Percentiles rank a stretch among this genome's conserved stretches.
phyloP scores from a whole-genome alignment of 2,329 filamentous ascomycete genomes.

The Botrytis squamosa region DNA sequence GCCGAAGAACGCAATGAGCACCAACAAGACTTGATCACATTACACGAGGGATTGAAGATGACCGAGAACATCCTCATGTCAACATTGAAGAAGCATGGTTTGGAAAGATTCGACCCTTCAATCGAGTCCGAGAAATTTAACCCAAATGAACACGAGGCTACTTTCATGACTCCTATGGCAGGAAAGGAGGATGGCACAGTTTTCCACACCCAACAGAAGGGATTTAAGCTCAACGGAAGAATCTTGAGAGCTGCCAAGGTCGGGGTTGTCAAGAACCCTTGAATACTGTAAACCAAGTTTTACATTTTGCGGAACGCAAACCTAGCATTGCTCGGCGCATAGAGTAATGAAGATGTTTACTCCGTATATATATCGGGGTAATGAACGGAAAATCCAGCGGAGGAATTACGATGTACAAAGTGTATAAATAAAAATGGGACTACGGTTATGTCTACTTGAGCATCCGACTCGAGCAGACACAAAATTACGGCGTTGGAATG shows the following conservation, averaged over 20 bases:
- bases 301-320: neutral
- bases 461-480: slow-evolving; percentile 12
- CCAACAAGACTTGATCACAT: slow-evolving; percentile 70
- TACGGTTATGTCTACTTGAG: slow-evolving; percentile 13
- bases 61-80: slow-evolving; percentile 84
- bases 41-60: slow-evolving; percentile 93
- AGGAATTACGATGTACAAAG: slow-evolving; percentile 20
- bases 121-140: slow-evolving; percentile 81
- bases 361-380: neutral
- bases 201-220: slow-evolving; percentile 92
- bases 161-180: slow-evolving; percentile 84
- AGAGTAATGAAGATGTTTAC: neutral
- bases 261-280: slow-evolving; percentile 82
- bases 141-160: slow-evolving; percentile 94
- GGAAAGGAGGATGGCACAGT: slow-evolving; percentile 89
- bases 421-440: slow-evolving; percentile 22
- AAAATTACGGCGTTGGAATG: slow-evolving; percentile 21
- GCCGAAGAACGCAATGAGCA: slow-evolving; percentile 50
- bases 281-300: neutral
- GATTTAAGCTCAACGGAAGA: slow-evolving; percentile 89
- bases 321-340: neutral
- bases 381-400: neutral
- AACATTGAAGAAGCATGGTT: slow-evolving; percentile 89
- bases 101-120: slow-evolving; percentile 81
- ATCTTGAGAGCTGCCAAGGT: slow-evolving; percentile 92